Evolutionary conservation across 2,329 filamentous ascomycete genomes (phyloP).

Genomic region (Ceratocystis destructans): DNA sequence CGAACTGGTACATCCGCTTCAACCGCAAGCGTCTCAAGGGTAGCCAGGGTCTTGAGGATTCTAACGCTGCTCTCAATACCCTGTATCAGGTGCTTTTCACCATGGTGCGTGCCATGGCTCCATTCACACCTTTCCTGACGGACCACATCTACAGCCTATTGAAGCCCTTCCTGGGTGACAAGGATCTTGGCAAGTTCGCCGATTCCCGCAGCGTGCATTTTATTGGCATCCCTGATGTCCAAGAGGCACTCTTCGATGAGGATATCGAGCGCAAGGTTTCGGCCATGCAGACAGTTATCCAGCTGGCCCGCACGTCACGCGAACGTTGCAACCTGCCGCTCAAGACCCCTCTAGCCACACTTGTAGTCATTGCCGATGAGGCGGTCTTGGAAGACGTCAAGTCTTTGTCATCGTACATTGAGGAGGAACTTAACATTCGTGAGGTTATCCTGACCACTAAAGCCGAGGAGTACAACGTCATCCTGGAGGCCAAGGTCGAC

Average conservation of each 20-base stretch:
- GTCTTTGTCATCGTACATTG: conserved; percentile 65
- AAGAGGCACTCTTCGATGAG: conserved; percentile 67
- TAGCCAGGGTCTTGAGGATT: conserved; percentile 53
- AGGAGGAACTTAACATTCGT: conserved; percentile 72
- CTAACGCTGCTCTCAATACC: conserved; percentile 70
- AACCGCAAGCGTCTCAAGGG: conserved; percentile 76
- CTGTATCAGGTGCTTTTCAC: conserved; percentile 82
- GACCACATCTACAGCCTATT: conserved; percentile 76
- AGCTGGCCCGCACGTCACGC: conserved; percentile 64
- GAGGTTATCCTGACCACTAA: conserved; percentile 68
- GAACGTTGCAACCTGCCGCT: conserved; percentile 65
- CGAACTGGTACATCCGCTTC: conserved; percentile 88
- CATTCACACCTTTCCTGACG: conserved; percentile 80
- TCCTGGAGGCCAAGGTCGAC: conserved; percentile 69
- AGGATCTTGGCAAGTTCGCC: conserved; percentile 41
- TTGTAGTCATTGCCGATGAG: conserved; percentile 71
- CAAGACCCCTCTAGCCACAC: conserved; percentile 70
- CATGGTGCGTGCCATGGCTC: conserved; percentile 64
- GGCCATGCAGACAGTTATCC: conserved; percentile 82
- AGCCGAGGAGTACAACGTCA: conserved; percentile 70
- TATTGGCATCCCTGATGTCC: conserved; percentile 65
- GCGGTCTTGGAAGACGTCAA: conserved; percentile 61
- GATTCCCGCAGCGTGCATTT: conserved; percentile 77
- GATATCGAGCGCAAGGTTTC: conserved; percentile 65
- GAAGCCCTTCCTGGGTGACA: conserved; percentile 60